Percentiles rank a stretch among this genome's conserved stretches.
Evolutionary conservation across 2,329 filamentous ascomycete genomes (phyloP).

Genomic region (Rhytidhysteron rufulum): DNA sequence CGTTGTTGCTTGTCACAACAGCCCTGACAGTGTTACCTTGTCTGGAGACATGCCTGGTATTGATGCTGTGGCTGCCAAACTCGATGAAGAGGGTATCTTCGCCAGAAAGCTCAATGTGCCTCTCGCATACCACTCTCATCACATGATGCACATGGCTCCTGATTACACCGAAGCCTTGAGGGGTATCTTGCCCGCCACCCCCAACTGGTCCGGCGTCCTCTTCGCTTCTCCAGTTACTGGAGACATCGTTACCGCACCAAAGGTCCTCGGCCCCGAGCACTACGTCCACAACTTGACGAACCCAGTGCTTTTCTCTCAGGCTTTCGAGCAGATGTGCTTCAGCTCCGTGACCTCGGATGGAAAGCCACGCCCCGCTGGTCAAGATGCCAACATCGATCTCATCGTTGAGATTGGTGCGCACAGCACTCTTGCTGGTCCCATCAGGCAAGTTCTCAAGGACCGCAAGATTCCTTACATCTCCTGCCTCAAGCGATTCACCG

Average conservation of each 20-base stretch:
- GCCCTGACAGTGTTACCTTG: slow-evolving; percentile 37
- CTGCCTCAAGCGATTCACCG: too few relatives aligned
- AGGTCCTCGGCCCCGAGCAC: slow-evolving; percentile 5
- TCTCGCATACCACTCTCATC: slow-evolving; percentile 41
- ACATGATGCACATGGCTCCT: slow-evolving; percentile 32
- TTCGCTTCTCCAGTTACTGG: background rate
- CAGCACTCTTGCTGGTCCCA: slow-evolving; percentile 20
- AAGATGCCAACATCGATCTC: too few relatives aligned
- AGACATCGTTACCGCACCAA: background rate
- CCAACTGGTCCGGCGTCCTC: too few relatives aligned
- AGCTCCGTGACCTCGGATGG: too few relatives aligned
- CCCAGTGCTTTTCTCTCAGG: slow-evolving; percentile 8
- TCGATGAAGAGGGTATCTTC: slow-evolving; percentile 35
- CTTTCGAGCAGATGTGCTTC: too few relatives aligned
- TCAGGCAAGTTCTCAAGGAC: too few relatives aligned
- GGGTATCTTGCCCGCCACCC: too few relatives aligned
- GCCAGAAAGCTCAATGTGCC: slow-evolving; percentile 36
- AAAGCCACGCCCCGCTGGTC: too few relatives aligned
- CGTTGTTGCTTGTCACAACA: slow-evolving; percentile 29
- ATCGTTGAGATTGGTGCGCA: slow-evolving; percentile 27
- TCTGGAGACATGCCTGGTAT: slow-evolving; percentile 39
- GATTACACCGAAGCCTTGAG: slow-evolving; percentile 16
- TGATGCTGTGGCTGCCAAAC: slow-evolving; percentile 17
- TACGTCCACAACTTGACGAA: slow-evolving; percentile 6
- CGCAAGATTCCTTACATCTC: too few relatives aligned